These are phyloP conservation scores for Sporobolomyces pararoseus DNA, from an alignment of 768 basidiomycete genomes.

Conservation along the genomic window DNA sequence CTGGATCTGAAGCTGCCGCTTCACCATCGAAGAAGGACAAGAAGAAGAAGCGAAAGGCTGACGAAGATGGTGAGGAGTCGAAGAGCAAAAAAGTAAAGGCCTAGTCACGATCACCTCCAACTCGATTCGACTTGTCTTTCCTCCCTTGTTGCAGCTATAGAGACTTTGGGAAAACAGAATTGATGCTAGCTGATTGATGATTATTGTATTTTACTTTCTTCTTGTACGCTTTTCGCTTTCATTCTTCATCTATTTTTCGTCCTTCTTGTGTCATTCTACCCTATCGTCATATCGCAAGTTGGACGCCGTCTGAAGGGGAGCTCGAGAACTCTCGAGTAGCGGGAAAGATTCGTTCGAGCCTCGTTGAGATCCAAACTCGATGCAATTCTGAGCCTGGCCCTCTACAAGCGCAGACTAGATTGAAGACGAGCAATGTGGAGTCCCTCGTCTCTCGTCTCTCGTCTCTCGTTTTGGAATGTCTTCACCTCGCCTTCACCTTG, in stretches of 20 bases:
- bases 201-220: neutral
- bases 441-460: too few relatives aligned
- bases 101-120: neutral
- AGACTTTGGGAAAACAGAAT: neutral
- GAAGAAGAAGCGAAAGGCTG: constrained; percentile 30
- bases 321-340: too few relatives aligned
- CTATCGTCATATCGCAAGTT: neutral
- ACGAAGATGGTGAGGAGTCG: neutral
- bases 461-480: too few relatives aligned
- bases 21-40: constrained; percentile 25
- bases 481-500: too few relatives aligned
- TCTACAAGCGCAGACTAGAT: too few relatives aligned
- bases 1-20: neutral
- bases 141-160: neutral
- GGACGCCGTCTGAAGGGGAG: too few relatives aligned
- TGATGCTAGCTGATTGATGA: too few relatives aligned
- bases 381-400: too few relatives aligned
- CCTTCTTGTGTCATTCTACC: neutral
- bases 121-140: neutral
- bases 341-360: too few relatives aligned
- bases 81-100: constrained; percentile 34
- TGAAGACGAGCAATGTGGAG: too few relatives aligned
- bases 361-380: too few relatives aligned
- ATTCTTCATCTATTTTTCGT: neutral
- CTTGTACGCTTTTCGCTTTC: neutral